Conservation (phyloP, 805 yeast genomes). For the Pichia gijzeniarum region DNA sequence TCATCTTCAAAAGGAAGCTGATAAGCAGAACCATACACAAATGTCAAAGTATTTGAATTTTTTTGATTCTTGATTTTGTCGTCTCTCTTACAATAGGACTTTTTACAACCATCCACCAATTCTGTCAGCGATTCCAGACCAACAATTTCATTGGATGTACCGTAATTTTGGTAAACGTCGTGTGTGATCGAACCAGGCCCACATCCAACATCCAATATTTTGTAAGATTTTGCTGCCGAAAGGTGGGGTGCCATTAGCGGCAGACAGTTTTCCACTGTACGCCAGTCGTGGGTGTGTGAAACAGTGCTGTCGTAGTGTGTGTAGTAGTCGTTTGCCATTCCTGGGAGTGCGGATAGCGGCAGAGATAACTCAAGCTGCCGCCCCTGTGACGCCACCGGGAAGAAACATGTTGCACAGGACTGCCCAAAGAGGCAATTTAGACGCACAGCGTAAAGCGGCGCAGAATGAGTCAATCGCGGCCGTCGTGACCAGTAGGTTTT, state of each 20-base stretch:
- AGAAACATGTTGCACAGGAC: no score
- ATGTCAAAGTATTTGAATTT: slow-evolving; percentile 17
- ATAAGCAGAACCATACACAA: slow-evolving; percentile 27
- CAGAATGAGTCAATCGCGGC: no score
- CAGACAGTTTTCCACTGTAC: slow-evolving; percentile 25
- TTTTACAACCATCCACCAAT: neutral
- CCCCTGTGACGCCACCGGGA: no score
- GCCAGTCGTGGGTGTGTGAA: slow-evolving; percentile 4
- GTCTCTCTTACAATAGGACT: neutral
- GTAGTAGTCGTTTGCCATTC: neutral
- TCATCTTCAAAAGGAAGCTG: slow-evolving; percentile 31
- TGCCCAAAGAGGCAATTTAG: no score
- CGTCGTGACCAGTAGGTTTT: no score
- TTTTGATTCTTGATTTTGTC: neutral
- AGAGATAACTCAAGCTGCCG: no score
- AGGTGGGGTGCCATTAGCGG: slow-evolving; percentile 26
- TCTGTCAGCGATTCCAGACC: slow-evolving; percentile 25
- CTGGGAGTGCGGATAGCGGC: no score
- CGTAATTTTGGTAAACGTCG: slow-evolving; percentile 28
- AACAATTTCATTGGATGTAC: slow-evolving; percentile 32
- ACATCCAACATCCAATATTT: slow-evolving; percentile 36
- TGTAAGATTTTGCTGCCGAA: slow-evolving; percentile 17
- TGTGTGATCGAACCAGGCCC: slow-evolving; percentile 38
- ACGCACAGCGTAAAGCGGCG: no score
- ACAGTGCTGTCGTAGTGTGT: neutral